Conservation (phyloP, 2,329 filamentous ascomycete genomes). For the Phialophora tarda region DNA sequence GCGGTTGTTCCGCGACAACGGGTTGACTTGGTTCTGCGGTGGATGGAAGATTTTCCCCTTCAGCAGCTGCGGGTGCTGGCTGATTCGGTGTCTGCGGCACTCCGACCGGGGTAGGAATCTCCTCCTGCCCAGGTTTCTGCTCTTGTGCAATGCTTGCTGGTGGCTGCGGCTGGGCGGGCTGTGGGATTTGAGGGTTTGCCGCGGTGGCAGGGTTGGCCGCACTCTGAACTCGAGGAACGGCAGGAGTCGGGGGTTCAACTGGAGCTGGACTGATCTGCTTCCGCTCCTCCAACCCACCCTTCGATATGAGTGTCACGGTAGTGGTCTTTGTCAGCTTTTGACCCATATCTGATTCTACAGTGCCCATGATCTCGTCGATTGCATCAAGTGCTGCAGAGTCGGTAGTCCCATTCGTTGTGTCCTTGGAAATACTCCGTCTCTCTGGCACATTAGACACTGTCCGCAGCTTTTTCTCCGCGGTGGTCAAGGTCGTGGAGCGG, state of each 20-base stretch:
- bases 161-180: conserved; percentile 46
- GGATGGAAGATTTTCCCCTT: conserved; percentile 5
- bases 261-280: conserved; percentile 34
- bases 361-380: conserved; percentile 74
- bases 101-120: not conserved
- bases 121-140: conserved; percentile 10
- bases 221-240: conserved; percentile 16
- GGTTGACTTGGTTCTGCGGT: conserved; percentile 8
- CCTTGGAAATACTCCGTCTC: conserved; percentile 26
- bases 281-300: conserved; percentile 73
- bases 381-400: conserved; percentile 39
- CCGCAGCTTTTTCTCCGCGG: conserved; percentile 77
- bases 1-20: conserved; percentile 11
- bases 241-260: conserved; percentile 5
- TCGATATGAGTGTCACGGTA: conserved; percentile 72
- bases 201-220: conserved; percentile 11
- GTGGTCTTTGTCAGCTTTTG: conserved; percentile 69
- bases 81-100: conserved; percentile 10
- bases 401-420: conserved; percentile 9
- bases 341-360: conserved; percentile 74
- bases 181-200: conserved; percentile 6
- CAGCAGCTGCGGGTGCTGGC: not conserved
- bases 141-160: not conserved
- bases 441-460: conserved; percentile 59
- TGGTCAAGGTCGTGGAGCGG: conserved; percentile 70